Conservation (phyloP, 2,329 filamentous ascomycete genomes). For the Stenocarpella maydis region DNA sequence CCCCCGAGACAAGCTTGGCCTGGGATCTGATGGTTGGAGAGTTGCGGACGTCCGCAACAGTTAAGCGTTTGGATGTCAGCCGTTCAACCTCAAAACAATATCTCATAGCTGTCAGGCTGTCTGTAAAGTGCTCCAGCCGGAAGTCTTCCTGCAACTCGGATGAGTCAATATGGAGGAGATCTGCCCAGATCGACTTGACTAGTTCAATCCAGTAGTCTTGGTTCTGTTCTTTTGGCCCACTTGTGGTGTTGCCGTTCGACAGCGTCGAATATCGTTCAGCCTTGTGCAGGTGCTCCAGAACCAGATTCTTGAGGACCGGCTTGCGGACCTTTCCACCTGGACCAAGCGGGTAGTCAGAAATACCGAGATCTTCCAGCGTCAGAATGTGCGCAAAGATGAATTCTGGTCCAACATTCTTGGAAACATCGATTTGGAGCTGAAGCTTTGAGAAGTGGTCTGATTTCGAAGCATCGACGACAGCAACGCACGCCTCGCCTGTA, state of each 20-base stretch:
- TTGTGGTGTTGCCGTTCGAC: background rate
- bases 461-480: background rate
- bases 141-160: background rate
- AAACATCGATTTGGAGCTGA: background rate
- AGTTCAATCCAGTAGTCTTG: background rate
- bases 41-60: background rate
- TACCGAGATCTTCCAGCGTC: background rate
- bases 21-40: background rate
- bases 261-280: background rate
- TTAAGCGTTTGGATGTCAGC: background rate
- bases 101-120: constrained; percentile 14
- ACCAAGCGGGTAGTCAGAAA: background rate
- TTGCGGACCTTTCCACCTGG: constrained; percentile 14
- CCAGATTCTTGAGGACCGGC: background rate
- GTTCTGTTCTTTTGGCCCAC: fast-evolving
- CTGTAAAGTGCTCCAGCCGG: constrained; percentile 6
- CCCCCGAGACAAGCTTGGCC: background rate
- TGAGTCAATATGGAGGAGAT: background rate
- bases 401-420: background rate
- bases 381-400: background rate
- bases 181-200: background rate
- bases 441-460: background rate
- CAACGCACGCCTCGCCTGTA: background rate
- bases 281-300: background rate
- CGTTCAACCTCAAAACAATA: background rate